Conservation (phyloP, 2,329 filamentous ascomycete genomes). For the Chalaropsis thielavioides region DNA sequence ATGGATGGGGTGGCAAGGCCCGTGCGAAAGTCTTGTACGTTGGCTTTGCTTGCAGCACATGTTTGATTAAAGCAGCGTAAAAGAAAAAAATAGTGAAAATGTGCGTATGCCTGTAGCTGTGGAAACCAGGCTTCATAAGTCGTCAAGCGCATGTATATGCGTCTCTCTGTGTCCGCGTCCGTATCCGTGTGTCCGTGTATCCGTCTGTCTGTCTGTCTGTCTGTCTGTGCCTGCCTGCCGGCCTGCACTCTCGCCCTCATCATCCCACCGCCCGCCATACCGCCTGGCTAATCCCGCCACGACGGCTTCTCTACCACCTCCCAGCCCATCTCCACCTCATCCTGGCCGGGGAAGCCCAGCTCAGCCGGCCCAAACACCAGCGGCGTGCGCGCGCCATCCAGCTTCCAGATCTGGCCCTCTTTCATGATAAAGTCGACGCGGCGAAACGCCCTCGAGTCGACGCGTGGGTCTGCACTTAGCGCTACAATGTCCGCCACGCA, state of each 20-base stretch:
- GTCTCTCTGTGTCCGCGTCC: not conserved
- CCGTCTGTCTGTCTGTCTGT: not conserved
- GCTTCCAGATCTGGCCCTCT: constrained; percentile 37
- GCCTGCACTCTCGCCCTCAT: not conserved
- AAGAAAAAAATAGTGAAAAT: not conserved
- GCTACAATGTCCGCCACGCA: constrained; percentile 38
- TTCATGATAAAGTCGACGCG: constrained; percentile 43
- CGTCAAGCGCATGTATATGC: not conserved
- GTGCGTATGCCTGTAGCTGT: constrained; percentile 6
- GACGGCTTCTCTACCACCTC: constrained; percentile 17
- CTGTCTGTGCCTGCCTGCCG: not conserved
- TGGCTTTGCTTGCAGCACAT: not conserved
- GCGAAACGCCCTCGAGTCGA: constrained; percentile 30
- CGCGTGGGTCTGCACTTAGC: constrained; percentile 30
- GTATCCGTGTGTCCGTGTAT: not conserved
- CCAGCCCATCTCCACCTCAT: constrained; percentile 17
- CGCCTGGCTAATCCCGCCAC: constrained; percentile 1
- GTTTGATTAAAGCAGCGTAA: not conserved
- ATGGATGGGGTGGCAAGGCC: too few relatives aligned
- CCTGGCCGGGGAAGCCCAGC: not conserved
- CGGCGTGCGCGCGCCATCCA: constrained; percentile 20
- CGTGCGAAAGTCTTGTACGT: not conserved
- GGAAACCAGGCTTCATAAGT: constrained; percentile 8
- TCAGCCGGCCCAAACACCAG: constrained; percentile 12
- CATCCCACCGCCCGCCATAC: not conserved